Evolutionary conservation across 371 early-diverging fungal species (phyloP).

Genomic region (Rhizopus delemar): DNA sequence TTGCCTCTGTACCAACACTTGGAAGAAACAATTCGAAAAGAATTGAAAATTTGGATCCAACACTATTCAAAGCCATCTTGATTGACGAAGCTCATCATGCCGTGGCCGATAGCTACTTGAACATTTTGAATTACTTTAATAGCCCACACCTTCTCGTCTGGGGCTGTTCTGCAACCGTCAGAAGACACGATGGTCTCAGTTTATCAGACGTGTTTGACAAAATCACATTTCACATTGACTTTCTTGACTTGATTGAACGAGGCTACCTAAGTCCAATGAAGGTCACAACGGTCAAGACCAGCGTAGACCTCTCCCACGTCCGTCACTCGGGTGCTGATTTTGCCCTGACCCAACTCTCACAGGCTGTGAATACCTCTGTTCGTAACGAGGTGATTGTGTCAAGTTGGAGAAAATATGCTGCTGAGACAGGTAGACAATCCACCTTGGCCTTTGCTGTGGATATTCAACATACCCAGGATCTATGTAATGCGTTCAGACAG

Average conservation of each 20-base stretch:
- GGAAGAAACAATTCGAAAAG: slow-evolving; percentile 55
- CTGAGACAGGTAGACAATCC: slow-evolving; percentile 45
- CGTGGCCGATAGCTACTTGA: slow-evolving; percentile 70
- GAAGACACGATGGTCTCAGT: slow-evolving; percentile 80
- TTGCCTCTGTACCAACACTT: slow-evolving; percentile 80
- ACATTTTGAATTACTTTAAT: slow-evolving; percentile 74
- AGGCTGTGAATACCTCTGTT: slow-evolving; percentile 60
- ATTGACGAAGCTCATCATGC: slow-evolving; percentile 96
- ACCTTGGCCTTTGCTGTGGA: slow-evolving; percentile 91
- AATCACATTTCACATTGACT: slow-evolving; percentile 73
- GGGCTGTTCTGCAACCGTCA: slow-evolving; percentile 93
- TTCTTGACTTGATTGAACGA: slow-evolving; percentile 82
- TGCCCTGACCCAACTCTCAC: slow-evolving; percentile 52
- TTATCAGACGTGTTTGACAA: slow-evolving; percentile 73
- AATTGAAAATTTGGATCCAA: slow-evolving; percentile 69
- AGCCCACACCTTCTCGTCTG: slow-evolving; percentile 66
- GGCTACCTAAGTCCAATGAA: slow-evolving; percentile 49
- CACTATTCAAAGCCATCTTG: slow-evolving; percentile 81
- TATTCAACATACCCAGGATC: slow-evolving; percentile 67
- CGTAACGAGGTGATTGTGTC: slow-evolving; percentile 73
- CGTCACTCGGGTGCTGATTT: slow-evolving; percentile 65
- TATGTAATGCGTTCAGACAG: slow-evolving; percentile 60
- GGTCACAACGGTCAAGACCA: slow-evolving; percentile 68
- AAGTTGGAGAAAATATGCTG: slow-evolving; percentile 61
- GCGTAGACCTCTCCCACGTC: slow-evolving; percentile 57